Evolutionary conservation across 495 filamentous ascomycete genomes (phyloP).

Genomic region (Parachaetomium inaequale): DNA sequence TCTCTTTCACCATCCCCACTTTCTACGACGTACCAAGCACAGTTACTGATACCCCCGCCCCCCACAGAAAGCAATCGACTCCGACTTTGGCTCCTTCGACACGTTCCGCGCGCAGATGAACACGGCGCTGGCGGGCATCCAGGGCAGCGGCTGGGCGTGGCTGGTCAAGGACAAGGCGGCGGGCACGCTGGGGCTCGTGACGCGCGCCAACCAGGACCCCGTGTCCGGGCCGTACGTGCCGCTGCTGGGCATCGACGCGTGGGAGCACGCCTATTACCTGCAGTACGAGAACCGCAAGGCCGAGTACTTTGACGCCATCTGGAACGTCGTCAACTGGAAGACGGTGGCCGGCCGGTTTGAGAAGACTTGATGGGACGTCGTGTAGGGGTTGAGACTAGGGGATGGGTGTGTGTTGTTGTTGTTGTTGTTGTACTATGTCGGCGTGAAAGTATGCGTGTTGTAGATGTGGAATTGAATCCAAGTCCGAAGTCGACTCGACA

Average conservation of each 20-base stretch:
- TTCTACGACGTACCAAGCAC: background rate
- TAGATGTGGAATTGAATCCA: background rate
- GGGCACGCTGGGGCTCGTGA: conserved; percentile 70
- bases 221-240: conserved; percentile 74
- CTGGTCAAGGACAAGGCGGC: conserved; percentile 88
- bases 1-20: background rate
- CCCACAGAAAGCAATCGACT: conserved; percentile 62
- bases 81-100: conserved; percentile 72
- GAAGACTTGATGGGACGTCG: conserved; percentile 31
- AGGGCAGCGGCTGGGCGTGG: conserved; percentile 96
- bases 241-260: conserved; percentile 83
- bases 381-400: background rate
- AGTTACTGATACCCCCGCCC: background rate
- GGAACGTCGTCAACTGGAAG: conserved; percentile 97
- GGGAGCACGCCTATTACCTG: conserved; percentile 70
- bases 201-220: conserved; percentile 79
- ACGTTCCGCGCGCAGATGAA: conserved; percentile 81
- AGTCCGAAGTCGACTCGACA: background rate
- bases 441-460: background rate
- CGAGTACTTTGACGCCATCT: conserved; percentile 94
- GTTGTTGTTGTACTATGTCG: background rate
- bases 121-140: conserved; percentile 77
- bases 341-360: conserved; percentile 79
- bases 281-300: conserved; percentile 99
- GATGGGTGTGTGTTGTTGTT: background rate